Percentiles rank a stretch among this genome's conserved stretches.
These are phyloP conservation scores for Fagus sylvatica DNA, from an alignment of 306 rosid genomes.

Conservation along the genomic window DNA sequence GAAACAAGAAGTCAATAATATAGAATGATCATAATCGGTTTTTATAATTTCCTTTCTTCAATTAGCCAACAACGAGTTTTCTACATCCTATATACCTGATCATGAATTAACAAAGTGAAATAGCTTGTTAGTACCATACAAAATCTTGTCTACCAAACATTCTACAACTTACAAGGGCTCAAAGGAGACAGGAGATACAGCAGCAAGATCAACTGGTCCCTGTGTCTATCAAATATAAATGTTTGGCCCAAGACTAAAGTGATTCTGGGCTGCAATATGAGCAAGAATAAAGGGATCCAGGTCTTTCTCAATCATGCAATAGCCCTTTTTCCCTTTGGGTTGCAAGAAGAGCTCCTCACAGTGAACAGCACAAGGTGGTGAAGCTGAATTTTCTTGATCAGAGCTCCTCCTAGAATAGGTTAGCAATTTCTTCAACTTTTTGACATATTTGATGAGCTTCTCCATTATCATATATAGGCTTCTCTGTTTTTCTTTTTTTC, in stretches of 20 bases:
- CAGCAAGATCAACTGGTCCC: neutral
- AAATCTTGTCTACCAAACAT: too few relatives aligned
- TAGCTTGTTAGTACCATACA: too few relatives aligned
- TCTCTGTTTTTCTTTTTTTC: neutral
- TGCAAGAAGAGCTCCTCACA: conserved; percentile 43
- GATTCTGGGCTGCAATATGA: conserved; percentile 32
- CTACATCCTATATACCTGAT: too few relatives aligned
- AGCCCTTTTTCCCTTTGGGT: conserved; percentile 5
- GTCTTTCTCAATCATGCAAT: neutral
- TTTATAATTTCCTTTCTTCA: too few relatives aligned
- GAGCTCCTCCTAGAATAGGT: neutral
- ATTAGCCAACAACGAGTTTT: too few relatives aligned
- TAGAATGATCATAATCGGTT: too few relatives aligned
- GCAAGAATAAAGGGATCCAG: conserved; percentile 23
- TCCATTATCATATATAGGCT: conserved; percentile 1
- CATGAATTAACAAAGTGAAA: too few relatives aligned
- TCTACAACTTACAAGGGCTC: too few relatives aligned
- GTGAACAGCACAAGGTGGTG: conserved; percentile 12
- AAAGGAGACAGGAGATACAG: neutral
- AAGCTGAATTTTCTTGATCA: neutral
- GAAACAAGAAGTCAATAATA: too few relatives aligned
- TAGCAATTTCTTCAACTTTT: conserved; percentile 32
- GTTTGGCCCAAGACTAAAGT: conserved; percentile 41
- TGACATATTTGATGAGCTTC: conserved; percentile 23
- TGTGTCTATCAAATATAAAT: conserved; percentile 25